These are phyloP conservation scores for Oxyria digyna DNA, from an alignment of 148 eudicot species.

Conservation along the genomic window DNA sequence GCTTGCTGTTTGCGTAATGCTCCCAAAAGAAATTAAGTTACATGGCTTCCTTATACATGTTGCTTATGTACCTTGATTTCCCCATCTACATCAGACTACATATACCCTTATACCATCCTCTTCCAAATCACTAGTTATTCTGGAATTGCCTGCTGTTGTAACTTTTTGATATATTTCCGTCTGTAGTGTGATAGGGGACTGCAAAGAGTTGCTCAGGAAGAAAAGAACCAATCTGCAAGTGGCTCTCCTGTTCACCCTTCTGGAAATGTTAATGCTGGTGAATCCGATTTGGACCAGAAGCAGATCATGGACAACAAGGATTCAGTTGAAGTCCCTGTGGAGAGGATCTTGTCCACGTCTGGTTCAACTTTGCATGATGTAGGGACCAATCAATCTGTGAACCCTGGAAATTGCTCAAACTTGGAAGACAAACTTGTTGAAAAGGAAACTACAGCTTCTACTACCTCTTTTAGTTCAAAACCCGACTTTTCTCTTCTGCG, in stretches of 20 bases:
- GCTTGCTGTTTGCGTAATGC: neutral
- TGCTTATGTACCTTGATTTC: neutral
- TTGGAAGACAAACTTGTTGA: slow-evolving; percentile 19
- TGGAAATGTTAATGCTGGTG: slow-evolving; percentile 6
- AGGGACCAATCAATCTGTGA: slow-evolving; percentile 22
- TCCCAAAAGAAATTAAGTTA: neutral
- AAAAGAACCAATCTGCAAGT: neutral
- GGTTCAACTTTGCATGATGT: slow-evolving; percentile 17
- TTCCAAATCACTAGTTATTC: neutral
- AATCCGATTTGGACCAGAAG: neutral
- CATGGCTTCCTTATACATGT: neutral
- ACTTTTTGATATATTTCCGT: neutral
- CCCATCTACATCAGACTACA: neutral
- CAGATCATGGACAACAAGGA: slow-evolving; percentile 7
- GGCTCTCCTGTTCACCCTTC: slow-evolving; percentile 11
- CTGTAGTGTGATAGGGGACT: slow-evolving; percentile 1
- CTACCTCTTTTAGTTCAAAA: slow-evolving; percentile 21
- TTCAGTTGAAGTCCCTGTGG: slow-evolving; percentile 14
- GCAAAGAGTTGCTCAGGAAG: slow-evolving; percentile 7
- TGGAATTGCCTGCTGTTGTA: neutral
- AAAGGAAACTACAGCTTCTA: slow-evolving; percentile 23
- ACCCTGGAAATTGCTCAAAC: slow-evolving; percentile 21
- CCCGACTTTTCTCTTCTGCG: slow-evolving; percentile 73
- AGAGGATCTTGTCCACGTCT: slow-evolving; percentile 25
- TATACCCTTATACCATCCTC: neutral